Evolutionary conservation across 352 stramenopile species (phyloP).

Genomic region (Phytophthora agathidicida): DNA sequence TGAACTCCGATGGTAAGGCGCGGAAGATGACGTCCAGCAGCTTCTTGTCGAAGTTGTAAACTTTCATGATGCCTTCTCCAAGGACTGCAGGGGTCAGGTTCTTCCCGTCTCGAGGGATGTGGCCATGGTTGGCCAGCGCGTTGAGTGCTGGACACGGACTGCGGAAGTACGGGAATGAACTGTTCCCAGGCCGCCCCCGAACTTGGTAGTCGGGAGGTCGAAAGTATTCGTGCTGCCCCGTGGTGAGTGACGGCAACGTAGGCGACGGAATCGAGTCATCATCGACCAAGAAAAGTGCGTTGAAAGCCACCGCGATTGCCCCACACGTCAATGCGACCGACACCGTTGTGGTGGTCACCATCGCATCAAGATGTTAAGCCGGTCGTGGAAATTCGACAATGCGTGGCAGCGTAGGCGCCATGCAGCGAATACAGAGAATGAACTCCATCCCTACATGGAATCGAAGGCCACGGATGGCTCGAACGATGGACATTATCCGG

Average conservation of each 20-base stretch:
- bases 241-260: neutral
- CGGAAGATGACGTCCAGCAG: slow-evolving; percentile 26
- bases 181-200: slow-evolving; percentile 51
- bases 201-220: slow-evolving; percentile 41
- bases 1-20: slow-evolving; percentile 29
- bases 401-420: neutral
- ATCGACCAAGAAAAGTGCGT: slow-evolving; percentile 17
- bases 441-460: neutral
- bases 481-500: neutral
- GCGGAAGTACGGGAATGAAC: slow-evolving; percentile 26
- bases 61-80: slow-evolving; percentile 45
- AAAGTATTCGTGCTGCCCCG: slow-evolving; percentile 48
- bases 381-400: slow-evolving; percentile 21
- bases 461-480: slow-evolving; percentile 1
- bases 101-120: slow-evolving; percentile 51
- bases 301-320: slow-evolving; percentile 18
- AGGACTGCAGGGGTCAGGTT: slow-evolving; percentile 36
- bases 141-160: slow-evolving; percentile 56
- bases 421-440: neutral
- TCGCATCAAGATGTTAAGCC: slow-evolving; percentile 8
- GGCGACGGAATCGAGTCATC: neutral
- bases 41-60: slow-evolving; percentile 53
- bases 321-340: slow-evolving; percentile 19
- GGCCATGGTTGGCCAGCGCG: slow-evolving; percentile 52
- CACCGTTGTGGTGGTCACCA: slow-evolving; percentile 3